Conservation (phyloP, 768 basidiomycete species). For the Rhodosporidiobolus sp. region DNA sequence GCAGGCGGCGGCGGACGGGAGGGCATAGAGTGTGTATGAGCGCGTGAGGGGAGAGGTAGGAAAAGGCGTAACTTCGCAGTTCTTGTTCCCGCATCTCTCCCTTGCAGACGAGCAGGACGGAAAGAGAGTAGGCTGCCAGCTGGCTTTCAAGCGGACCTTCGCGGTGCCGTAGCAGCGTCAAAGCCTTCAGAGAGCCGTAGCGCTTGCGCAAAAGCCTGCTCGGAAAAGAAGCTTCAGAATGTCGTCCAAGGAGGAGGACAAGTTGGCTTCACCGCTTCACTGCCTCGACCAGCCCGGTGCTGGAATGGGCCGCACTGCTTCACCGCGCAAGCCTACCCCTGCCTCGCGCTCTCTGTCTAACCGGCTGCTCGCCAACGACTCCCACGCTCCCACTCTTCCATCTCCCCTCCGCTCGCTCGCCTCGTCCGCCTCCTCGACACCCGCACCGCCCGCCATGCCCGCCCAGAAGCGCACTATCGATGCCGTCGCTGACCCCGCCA, state of each 20-base stretch:
- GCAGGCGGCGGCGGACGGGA: no score
- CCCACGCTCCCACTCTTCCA: slow-evolving; percentile 3
- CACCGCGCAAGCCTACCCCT: background rate
- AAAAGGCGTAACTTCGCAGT: no score
- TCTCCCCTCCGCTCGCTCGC: slow-evolving; percentile 19
- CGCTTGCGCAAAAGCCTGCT: no score
- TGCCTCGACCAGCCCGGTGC: background rate
- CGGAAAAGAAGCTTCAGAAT: no score
- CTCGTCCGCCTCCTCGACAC: background rate
- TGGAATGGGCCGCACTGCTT: slow-evolving; percentile 24
- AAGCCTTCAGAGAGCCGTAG: no score
- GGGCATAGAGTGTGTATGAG: no score
- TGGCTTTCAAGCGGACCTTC: no score
- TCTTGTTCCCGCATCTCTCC: no score
- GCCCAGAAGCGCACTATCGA: slow-evolving; percentile 28
- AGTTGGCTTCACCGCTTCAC: background rate
- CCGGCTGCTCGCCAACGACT: background rate
- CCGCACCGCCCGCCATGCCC: slow-evolving; percentile 7
- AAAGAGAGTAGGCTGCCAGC: no score
- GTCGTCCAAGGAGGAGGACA: background rate
- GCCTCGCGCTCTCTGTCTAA: slow-evolving; percentile 2
- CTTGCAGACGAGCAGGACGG: no score
- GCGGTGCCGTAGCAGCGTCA: no score
- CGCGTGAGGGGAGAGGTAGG: no score
- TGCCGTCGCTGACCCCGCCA: slow-evolving; percentile 1